Evolutionary conservation across 2,329 filamentous ascomycete species (phyloP).

Genomic region (Zopfia rhizophila): DNA sequence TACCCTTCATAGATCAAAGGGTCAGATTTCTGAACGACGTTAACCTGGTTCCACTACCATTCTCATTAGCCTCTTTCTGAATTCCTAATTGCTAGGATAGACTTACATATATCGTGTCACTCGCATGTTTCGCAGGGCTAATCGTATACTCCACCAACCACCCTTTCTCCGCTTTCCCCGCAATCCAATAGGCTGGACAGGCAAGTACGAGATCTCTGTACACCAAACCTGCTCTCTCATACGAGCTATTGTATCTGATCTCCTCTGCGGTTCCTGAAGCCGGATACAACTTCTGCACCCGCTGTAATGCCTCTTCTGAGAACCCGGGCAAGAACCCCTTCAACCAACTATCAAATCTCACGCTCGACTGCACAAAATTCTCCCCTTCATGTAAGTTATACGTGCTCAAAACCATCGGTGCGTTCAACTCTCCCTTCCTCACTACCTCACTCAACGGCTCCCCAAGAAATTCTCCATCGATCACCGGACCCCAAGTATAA

Average conservation of each 20-base stretch:
- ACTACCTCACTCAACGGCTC: conserved; percentile 60
- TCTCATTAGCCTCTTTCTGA: conserved; percentile 14
- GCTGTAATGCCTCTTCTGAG: conserved; percentile 49
- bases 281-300: conserved; percentile 61
- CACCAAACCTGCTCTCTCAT: conserved; percentile 65
- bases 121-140: conserved; percentile 67
- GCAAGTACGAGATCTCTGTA: conserved; percentile 69
- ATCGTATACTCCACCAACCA: conserved; percentile 71
- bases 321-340: conserved; percentile 64
- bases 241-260: conserved; percentile 62
- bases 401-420: conserved; percentile 62
- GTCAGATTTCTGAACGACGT: conserved; percentile 63
- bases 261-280: conserved; percentile 59
- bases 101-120: conserved; percentile 66
- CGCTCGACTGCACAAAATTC: conserved; percentile 66
- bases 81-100: neutral
- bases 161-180: conserved; percentile 56
- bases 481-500: conserved; percentile 70
- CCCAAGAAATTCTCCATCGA: conserved; percentile 65
- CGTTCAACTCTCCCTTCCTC: conserved; percentile 53
- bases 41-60: conserved; percentile 65
- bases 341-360: conserved; percentile 65
- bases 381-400: conserved; percentile 73
- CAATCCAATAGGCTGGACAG: conserved; percentile 69
- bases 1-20: conserved; percentile 67